These are phyloP conservation scores for Suillus lakei DNA, from an alignment of 768 basidiomycete species.

Conservation along the genomic window DNA sequence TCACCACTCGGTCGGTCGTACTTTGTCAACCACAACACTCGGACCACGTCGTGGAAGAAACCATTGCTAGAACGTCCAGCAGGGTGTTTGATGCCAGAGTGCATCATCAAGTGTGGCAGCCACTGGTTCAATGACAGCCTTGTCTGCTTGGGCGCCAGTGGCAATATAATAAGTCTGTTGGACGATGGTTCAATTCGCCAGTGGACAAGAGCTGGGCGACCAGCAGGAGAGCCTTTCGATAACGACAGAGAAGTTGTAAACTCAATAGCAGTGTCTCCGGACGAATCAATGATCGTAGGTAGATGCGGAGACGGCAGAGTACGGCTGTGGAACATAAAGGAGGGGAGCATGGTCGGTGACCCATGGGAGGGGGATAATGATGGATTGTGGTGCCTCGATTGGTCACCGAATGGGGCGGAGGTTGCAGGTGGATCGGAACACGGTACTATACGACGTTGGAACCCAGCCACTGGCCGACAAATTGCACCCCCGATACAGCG, in stretches of 20 bases:
- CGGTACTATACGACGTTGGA: slow-evolving; percentile 17
- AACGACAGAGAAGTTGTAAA: rapidly evolving
- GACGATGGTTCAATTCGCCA: not conserved
- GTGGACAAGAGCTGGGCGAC: not conserved
- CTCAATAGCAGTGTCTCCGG: not conserved
- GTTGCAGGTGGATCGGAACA: slow-evolving; percentile 14
- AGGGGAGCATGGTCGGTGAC: not conserved
- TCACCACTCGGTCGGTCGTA: not conserved
- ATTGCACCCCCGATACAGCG: not conserved
- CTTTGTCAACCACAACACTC: not conserved
- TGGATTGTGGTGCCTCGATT: slow-evolving; percentile 5
- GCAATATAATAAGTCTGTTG: not conserved
- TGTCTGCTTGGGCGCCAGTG: not conserved
- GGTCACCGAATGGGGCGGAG: slow-evolving; percentile 15
- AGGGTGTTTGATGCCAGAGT: not conserved
- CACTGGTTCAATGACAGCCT: not conserved
- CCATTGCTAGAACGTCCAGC: not conserved
- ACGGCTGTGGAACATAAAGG: not conserved
- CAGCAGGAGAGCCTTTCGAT: not conserved
- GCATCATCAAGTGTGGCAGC: not conserved
- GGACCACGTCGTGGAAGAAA: not conserved
- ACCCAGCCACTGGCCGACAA: not conserved
- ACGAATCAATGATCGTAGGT: not conserved
- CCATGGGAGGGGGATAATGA: not conserved
- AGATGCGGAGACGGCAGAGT: not conserved